Percentiles rank a stretch among this genome's conserved stretches.
Evolutionary conservation across 768 basidiomycete genomes (phyloP).

Genomic region (Lactarius quietus): DNA sequence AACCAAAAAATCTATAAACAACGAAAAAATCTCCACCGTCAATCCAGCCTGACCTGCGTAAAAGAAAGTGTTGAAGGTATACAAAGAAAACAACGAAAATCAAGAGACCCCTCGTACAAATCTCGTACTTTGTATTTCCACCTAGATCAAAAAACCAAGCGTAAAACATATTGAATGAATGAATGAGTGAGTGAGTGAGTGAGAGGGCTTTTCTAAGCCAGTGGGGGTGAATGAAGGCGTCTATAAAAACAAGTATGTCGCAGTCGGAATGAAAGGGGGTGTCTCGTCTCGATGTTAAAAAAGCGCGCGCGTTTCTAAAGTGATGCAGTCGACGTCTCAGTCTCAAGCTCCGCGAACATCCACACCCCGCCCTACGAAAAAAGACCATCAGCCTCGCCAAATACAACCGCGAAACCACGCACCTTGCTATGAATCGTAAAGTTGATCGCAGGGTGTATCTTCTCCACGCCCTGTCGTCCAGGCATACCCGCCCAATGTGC

Average conservation of each 20-base stretch:
- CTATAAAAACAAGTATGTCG: not conserved
- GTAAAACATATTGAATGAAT: not conserved
- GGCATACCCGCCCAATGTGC: constrained; percentile 22
- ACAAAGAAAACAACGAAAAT: not conserved
- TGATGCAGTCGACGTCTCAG: not conserved
- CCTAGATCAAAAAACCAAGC: not conserved
- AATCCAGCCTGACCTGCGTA: no score
- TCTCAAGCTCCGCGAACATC: constrained; percentile 19
- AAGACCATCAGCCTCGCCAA: not conserved
- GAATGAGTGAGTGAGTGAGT: not conserved
- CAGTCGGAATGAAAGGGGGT: not conserved
- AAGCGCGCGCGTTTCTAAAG: not conserved
- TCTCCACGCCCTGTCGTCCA: constrained; percentile 26
- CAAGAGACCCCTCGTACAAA: not conserved
- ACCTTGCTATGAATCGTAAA: constrained; percentile 26
- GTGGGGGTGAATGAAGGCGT: not conserved
- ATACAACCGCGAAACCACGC: not conserved
- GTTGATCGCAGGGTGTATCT: constrained; percentile 25
- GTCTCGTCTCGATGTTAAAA: no score
- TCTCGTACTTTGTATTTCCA: not conserved
- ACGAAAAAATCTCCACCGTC: not conserved
- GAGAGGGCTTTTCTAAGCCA: no score
- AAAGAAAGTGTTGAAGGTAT: not conserved
- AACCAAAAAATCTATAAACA: not conserved
- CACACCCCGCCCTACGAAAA: constrained; percentile 21